Conservation (phyloP, 805 yeast genomes). For the Saturnispora kantuleensis region DNA sequence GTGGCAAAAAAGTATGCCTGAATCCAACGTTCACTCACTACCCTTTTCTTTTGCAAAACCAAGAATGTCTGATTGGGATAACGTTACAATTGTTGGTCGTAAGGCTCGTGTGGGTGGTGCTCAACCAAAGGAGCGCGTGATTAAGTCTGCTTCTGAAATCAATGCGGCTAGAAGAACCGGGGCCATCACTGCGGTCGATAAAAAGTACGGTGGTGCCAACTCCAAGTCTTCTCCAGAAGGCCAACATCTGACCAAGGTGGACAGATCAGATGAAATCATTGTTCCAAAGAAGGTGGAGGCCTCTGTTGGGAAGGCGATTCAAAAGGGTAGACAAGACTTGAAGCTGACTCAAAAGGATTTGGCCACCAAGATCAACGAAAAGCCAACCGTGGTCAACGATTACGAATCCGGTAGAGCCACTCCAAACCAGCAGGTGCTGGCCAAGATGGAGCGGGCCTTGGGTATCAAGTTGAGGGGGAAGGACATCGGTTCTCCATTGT, state of each 20-base stretch:
- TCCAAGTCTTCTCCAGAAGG: slow-evolving; percentile 72
- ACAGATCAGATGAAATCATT: slow-evolving; percentile 87
- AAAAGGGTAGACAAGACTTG: slow-evolving; percentile 79
- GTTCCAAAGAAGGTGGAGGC: slow-evolving; percentile 82
- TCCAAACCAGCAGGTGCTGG: slow-evolving; percentile 91
- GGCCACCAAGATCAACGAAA: slow-evolving; percentile 92
- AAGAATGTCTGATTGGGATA: slow-evolving; percentile 73
- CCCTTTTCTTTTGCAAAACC: background rate
- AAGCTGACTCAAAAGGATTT: slow-evolving; percentile 89
- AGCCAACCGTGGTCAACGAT: slow-evolving; percentile 90
- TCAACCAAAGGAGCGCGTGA: slow-evolving; percentile 80
- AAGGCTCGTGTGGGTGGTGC: slow-evolving; percentile 75
- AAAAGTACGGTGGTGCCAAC: slow-evolving; percentile 73
- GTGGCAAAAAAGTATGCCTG: background rate
- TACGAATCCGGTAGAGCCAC: slow-evolving; percentile 95
- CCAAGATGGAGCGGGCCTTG: slow-evolving; percentile 84
- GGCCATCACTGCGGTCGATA: slow-evolving; percentile 79
- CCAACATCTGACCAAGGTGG: slow-evolving; percentile 87
- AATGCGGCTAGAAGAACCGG: slow-evolving; percentile 95
- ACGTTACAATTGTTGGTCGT: slow-evolving; percentile 79
- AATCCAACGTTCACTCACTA: background rate
- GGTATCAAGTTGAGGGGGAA: slow-evolving; percentile 96
- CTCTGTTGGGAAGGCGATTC: slow-evolving; percentile 79
- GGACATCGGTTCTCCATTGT: slow-evolving; percentile 84
- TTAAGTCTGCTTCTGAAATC: slow-evolving; percentile 64